phyloP scores from a whole-genome alignment of 2,329 filamentous ascomycete genomes.

The Exophiala oligosperma region DNA sequence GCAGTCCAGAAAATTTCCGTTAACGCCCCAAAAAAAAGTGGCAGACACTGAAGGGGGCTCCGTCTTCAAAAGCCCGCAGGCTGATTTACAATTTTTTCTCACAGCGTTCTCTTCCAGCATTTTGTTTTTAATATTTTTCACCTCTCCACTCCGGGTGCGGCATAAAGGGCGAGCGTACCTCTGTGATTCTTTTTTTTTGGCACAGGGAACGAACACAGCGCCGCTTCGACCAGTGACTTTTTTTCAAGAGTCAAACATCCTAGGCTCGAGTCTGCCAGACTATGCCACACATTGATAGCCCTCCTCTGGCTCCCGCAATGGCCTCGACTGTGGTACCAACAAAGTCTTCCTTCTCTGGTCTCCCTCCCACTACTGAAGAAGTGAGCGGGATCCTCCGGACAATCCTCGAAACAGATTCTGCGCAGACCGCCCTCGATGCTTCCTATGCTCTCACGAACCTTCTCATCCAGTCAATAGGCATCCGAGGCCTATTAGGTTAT shows the following conservation, averaged over 20 bases:
- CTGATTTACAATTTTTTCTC: slow-evolving; percentile 17
- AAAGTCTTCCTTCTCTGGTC: slow-evolving; percentile 38
- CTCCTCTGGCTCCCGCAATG: slow-evolving; percentile 22
- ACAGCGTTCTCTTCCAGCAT: slow-evolving; percentile 2
- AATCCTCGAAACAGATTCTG: slow-evolving; percentile 69
- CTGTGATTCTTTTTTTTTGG: not conserved
- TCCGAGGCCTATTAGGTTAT: slow-evolving; percentile 62
- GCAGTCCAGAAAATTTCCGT: slow-evolving; percentile 12
- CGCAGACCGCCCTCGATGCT: slow-evolving; percentile 67
- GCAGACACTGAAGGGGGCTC: not conserved
- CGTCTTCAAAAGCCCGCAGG: slow-evolving; percentile 9
- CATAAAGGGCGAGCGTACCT: not conserved
- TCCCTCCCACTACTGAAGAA: slow-evolving; percentile 65
- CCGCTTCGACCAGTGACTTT: too few relatives aligned
- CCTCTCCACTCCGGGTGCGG: slow-evolving; percentile 4
- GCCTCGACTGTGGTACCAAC: slow-evolving; percentile 49
- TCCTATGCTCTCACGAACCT: slow-evolving; percentile 65
- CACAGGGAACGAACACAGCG: not conserved
- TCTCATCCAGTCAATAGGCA: slow-evolving; percentile 64
- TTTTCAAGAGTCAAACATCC: not conserved
- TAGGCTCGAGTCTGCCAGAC: not conserved
- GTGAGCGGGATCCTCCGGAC: slow-evolving; percentile 64
- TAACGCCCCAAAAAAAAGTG: slow-evolving; percentile 13
- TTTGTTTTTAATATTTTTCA: slow-evolving; percentile 5
- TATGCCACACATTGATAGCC: slow-evolving; percentile 27